These are phyloP conservation scores for Phaeosphaeriaceae sp. DNA, from an alignment of 2,329 filamentous ascomycete species.

Conservation along the genomic window DNA sequence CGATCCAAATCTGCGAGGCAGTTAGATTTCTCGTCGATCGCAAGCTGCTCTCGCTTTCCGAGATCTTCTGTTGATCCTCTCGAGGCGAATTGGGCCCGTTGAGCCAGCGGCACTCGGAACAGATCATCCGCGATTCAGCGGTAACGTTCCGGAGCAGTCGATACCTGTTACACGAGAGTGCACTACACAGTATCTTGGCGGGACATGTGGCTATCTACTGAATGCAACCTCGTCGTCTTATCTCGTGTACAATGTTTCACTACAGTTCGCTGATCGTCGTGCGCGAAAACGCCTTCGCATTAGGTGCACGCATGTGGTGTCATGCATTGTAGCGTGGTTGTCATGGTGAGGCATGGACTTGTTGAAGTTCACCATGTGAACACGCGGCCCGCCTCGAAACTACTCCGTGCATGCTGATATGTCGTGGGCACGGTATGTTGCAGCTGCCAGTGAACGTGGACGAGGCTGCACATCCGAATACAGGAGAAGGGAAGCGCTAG, in stretches of 20 bases:
- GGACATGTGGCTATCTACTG: not conserved
- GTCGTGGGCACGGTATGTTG: too few relatives aligned
- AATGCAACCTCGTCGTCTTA: not conserved
- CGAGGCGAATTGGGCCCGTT: not conserved
- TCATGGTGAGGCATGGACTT: not conserved
- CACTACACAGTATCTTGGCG: not conserved
- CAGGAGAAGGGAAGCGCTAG: not conserved
- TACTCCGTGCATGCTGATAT: too few relatives aligned
- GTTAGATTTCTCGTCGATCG: not conserved
- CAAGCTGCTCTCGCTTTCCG: not conserved
- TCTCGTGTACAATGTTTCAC: not conserved
- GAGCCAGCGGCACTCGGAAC: not conserved
- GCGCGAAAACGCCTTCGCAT: not conserved
- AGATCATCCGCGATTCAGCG: not conserved
- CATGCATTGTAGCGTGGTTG: not conserved
- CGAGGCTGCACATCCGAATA: too few relatives aligned
- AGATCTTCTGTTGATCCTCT: not conserved
- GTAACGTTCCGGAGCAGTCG: not conserved
- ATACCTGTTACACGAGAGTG: not conserved
- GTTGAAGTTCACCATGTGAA: too few relatives aligned
- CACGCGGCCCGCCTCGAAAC: too few relatives aligned
- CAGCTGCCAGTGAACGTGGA: too few relatives aligned
- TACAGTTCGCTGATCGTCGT: not conserved
- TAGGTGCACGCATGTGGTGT: not conserved
- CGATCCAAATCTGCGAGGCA: too few relatives aligned